Conservation (phyloP, 1,139 yeast genomes). For the Wickerhamomyces sp. region DNA sequence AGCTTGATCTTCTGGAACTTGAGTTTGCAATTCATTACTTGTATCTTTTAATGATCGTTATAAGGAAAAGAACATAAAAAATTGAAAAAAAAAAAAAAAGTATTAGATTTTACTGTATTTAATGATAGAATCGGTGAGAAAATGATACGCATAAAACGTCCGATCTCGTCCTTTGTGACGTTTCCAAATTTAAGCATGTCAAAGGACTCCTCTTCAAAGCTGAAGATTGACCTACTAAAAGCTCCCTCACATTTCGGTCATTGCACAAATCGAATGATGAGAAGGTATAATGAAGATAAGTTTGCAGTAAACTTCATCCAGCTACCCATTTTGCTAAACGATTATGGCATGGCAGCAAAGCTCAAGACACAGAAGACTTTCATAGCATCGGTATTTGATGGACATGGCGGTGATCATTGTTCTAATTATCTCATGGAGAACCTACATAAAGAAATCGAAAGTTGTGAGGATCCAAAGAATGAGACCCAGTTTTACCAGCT, state of each 20-base stretch:
- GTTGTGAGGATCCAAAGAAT: constrained; percentile 29
- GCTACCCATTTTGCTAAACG: constrained; percentile 32
- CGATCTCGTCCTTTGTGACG: constrained; percentile 18
- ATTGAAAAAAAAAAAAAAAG: too few species aligned
- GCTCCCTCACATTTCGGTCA: constrained; percentile 71
- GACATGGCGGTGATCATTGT: constrained; percentile 88
- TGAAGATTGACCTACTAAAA: constrained; percentile 49
- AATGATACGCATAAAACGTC: too few species aligned
- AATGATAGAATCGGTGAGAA: too few species aligned
- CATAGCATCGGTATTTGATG: constrained; percentile 63
- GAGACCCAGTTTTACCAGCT: constrained; percentile 32
- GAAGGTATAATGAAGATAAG: constrained; percentile 78
- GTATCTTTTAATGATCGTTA: too few species aligned
- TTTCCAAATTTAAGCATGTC: constrained; percentile 13
- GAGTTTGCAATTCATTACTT: too few species aligned
- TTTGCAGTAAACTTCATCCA: constrained; percentile 37
- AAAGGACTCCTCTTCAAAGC: constrained; percentile 12
- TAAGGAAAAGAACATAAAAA: too few species aligned
- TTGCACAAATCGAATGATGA: constrained; percentile 66
- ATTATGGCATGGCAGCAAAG: constrained; percentile 24
- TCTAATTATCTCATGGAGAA: constrained; percentile 52
- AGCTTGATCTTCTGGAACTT: constrained; percentile 20
- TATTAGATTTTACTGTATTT: too few species aligned
- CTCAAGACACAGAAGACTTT: constrained; percentile 13
- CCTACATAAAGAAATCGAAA: constrained; percentile 55